Evolutionary conservation across 2,329 filamentous ascomycete species (phyloP), one percentile per base, ranked within the genome.

Genomic region (Sclerotinia subarctica): DNA sequence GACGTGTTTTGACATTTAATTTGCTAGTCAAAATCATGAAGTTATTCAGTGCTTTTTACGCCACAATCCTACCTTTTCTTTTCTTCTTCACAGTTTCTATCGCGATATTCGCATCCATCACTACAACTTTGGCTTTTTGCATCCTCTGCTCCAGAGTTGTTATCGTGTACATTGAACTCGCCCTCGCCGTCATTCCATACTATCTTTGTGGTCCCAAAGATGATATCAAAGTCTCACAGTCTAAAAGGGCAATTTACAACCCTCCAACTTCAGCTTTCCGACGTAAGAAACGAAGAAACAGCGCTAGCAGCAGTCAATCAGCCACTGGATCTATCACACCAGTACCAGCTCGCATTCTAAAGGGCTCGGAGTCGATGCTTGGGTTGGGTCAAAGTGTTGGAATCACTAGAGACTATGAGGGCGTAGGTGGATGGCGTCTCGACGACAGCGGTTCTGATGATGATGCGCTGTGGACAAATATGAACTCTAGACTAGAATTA

Each of bases 111-210:
- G 89, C 89, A 64, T 84, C 83, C 70, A 78, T 90, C 71, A 91
- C 89, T 44, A 87, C 88, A 66, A 83, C 82, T 5, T 72, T 90
- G 59, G 87, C 89, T 51, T 85, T 89, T 71, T 81, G 84, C 49
- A 81, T 89, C 47, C 83, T 91, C 60, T 82, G 86, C 74, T 78
- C 89, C 70, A 84, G 88, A 32, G 83, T 88, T 32, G 79, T 84
- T 57, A 75, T 89, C 64, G 84, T 90, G 67, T 90, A 90, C 74
- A 78, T 89, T 69, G 87, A 90, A 74, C 81, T 91, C 64, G 84
- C 81, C 54, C 77, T 86, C 26, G 85, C 85, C 10, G 80, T 89
- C 4, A 75, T 90, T 2, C 83, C 84, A 7, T 84, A 85, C 64
- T 84, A 85, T 70, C 77, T 90, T 80, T 66, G 74, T 21, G 74